Conservation (phyloP, 1,139 yeast species). For the Eremothecium sinecaudum region DNA sequence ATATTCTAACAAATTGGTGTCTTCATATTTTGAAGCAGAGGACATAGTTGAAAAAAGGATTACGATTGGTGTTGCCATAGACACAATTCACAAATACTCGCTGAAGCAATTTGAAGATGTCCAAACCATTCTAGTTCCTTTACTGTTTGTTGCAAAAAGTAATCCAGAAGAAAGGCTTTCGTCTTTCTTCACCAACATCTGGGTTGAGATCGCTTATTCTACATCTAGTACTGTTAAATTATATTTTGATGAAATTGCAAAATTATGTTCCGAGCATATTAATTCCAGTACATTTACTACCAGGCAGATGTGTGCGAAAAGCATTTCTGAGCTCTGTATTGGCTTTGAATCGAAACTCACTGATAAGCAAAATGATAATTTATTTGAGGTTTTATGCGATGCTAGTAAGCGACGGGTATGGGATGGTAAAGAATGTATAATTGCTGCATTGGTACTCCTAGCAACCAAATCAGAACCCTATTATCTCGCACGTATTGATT, state of each 20-base stretch:
- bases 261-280: conserved; percentile 41
- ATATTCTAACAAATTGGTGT: conserved; percentile 44
- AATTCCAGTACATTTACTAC: conserved; percentile 53
- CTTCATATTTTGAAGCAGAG: conserved; percentile 55
- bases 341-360: conserved; percentile 26
- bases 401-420: conserved; percentile 76
- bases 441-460: conserved; percentile 60
- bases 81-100: conserved; percentile 60
- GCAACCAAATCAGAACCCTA: conserved; percentile 38
- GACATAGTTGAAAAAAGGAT: conserved; percentile 40
- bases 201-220: conserved; percentile 70
- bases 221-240: conserved; percentile 62
- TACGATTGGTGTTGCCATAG: conserved; percentile 51
- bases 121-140: conserved; percentile 61
- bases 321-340: conserved; percentile 55
- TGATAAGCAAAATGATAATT: conserved; percentile 22
- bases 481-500: conserved; percentile 24
- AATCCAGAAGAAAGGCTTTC: conserved; percentile 45
- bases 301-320: conserved; percentile 61
- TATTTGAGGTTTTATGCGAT: conserved; percentile 49
- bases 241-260: conserved; percentile 63
- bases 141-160: conserved; percentile 69
- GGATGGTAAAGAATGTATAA: conserved; percentile 74
- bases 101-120: conserved; percentile 58
- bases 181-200: conserved; percentile 49